These are phyloP conservation scores for Sedum album DNA, from an alignment of 164 flowering plant species.

Conservation along the genomic window DNA sequence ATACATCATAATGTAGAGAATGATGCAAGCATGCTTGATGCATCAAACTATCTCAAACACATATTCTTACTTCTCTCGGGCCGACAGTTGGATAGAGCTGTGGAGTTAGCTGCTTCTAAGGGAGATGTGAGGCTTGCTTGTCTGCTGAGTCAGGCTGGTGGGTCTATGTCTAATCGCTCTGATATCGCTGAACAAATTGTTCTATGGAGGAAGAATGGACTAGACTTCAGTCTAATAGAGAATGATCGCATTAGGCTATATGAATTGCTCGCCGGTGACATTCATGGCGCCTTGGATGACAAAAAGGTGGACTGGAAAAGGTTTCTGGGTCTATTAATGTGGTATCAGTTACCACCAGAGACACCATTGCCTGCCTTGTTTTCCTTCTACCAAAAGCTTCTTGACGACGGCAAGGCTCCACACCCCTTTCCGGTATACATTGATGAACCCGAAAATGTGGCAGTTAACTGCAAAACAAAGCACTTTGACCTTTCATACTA, in stretches of 20 bases:
- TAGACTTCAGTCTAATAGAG: slow-evolving; percentile 87
- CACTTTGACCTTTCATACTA: slow-evolving; percentile 78
- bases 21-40: slow-evolving; percentile 61
- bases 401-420: slow-evolving; percentile 66
- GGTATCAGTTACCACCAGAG: slow-evolving; percentile 83
- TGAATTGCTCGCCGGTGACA: slow-evolving; percentile 87
- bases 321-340: slow-evolving; percentile 82
- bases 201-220: slow-evolving; percentile 71
- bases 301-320: slow-evolving; percentile 82
- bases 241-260: slow-evolving; percentile 60
- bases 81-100: slow-evolving; percentile 75
- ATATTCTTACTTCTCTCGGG: slow-evolving; percentile 77
- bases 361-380: slow-evolving; percentile 52
- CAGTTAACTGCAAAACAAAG: slow-evolving; percentile 27
- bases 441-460: slow-evolving; percentile 54
- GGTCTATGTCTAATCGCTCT: slow-evolving; percentile 61
- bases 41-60: slow-evolving; percentile 52
- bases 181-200: slow-evolving; percentile 75
- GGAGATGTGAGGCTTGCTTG: slow-evolving; percentile 96
- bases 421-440: slow-evolving; percentile 74
- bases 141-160: slow-evolving; percentile 92
- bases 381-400: slow-evolving; percentile 58
- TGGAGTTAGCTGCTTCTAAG: slow-evolving; percentile 70
- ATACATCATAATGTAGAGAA: slow-evolving; percentile 81
- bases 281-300: slow-evolving; percentile 52